Percentiles rank a stretch among this genome's conserved stretches.
Evolutionary conservation across 1,284 basidiomycete genomes (phyloP).

Genomic region (Apiotrichum siamense): DNA sequence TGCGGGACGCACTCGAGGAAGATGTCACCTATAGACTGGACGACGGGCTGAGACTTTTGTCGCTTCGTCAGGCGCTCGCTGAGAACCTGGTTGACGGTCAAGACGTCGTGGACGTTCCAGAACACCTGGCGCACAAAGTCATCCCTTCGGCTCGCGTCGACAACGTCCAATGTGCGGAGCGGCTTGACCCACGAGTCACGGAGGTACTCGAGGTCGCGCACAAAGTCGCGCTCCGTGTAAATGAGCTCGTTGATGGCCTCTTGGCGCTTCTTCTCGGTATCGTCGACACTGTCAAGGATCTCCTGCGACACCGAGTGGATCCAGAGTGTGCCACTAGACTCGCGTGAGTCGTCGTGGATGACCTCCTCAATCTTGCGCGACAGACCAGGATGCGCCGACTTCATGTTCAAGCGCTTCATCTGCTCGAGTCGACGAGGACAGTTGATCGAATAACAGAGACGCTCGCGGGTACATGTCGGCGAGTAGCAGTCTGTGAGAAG

Average conservation of each 20-base stretch:
- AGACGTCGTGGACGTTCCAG: slow-evolving; percentile 95
- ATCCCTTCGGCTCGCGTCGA: slow-evolving; percentile 68
- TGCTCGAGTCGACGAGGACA: slow-evolving; percentile 92
- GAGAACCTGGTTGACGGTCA: slow-evolving; percentile 80
- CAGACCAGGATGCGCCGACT: slow-evolving; percentile 73
- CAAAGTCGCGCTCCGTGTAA: slow-evolving; percentile 96
- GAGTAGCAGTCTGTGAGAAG: slow-evolving; percentile 96
- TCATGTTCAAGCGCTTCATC: slow-evolving; percentile 84
- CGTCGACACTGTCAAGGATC: slow-evolving; percentile 83
- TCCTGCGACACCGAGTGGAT: slow-evolving; percentile 93
- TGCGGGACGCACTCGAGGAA: slow-evolving; percentile 80
- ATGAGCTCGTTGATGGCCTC: slow-evolving; percentile 99
- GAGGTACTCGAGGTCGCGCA: slow-evolving; percentile 95
- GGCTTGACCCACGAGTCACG: slow-evolving; percentile 92
- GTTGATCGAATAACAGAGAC: slow-evolving; percentile 92
- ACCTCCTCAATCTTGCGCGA: slow-evolving; percentile 71
- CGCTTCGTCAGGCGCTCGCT: slow-evolving; percentile 91
- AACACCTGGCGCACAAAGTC: slow-evolving; percentile 94
- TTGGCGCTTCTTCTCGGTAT: slow-evolving; percentile 90
- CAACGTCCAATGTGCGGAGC: slow-evolving; percentile 62
- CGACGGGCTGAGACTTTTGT: slow-evolving; percentile 89
- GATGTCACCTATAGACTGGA: slow-evolving; percentile 87
- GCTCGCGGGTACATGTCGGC: slow-evolving; percentile 89
- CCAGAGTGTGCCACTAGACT: slow-evolving; percentile 84
- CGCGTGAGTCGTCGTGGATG: slow-evolving; percentile 68